Evolutionary conservation across 176 grass and related monocot genomes (phyloP).

Genomic region (Zoysia pacifica): DNA sequence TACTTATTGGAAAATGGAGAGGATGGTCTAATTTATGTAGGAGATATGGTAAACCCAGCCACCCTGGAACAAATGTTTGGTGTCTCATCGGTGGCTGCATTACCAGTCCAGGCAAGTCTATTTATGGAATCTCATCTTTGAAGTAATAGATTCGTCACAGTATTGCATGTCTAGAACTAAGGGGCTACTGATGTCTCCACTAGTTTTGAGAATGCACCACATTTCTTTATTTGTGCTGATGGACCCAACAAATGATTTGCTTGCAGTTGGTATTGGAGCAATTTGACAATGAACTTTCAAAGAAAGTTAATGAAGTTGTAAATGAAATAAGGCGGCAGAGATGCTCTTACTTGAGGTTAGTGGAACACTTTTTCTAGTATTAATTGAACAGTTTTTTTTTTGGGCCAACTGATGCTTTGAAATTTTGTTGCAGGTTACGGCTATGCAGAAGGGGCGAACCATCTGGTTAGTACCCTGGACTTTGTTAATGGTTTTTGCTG

Average conservation of each 20-base stretch:
- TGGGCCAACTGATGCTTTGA: conserved; percentile 1
- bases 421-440: conserved; percentile 55
- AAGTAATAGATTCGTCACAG: too few species aligned
- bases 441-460: conserved; percentile 75
- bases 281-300: conserved; percentile 74
- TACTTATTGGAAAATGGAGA: conserved; percentile 93
- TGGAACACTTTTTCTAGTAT: background rate
- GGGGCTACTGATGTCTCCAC: too few species aligned
- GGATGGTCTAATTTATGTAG: conserved; percentile 75
- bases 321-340: conserved; percentile 88
- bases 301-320: conserved; percentile 75
- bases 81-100: conserved; percentile 55
- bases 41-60: conserved; percentile 55
- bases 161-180: too few species aligned
- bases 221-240: background rate
- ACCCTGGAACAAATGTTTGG: conserved; percentile 72
- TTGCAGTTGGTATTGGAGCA: conserved; percentile 73
- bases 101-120: conserved; percentile 53
- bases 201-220: too few species aligned
- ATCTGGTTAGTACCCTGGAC: conserved; percentile 54
- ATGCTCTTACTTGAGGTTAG: conserved; percentile 74
- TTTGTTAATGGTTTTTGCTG: background rate
- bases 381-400: too few species aligned
- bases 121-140: background rate
- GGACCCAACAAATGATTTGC: background rate